Percentiles rank a stretch among this genome's conserved stretches.
These are phyloP conservation scores for Didymella segeticola DNA, from an alignment of 2,329 filamentous ascomycete genomes.

Conservation along the genomic window DNA sequence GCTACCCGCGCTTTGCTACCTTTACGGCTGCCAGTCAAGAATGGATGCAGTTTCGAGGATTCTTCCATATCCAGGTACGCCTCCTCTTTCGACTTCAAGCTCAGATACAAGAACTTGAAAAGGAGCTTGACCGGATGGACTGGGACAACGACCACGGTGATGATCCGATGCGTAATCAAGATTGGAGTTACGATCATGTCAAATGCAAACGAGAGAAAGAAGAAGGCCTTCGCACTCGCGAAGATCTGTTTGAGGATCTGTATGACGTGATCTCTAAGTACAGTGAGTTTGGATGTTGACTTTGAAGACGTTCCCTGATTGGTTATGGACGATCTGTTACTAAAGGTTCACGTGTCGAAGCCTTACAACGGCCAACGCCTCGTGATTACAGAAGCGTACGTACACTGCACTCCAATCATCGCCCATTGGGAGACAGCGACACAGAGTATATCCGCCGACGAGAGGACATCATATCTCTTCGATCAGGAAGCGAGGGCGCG, in stretches of 20 bases:
- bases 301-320: too few species aligned
- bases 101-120: not conserved
- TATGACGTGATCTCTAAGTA: not conserved
- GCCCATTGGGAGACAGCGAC: too few species aligned
- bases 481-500: slow-evolving; percentile 40
- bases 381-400: too few species aligned
- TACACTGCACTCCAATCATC: too few species aligned
- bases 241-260: not conserved
- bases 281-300: too few species aligned
- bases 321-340: not conserved
- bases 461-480: slow-evolving; percentile 5
- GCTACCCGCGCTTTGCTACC: not conserved
- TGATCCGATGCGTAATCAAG: too few species aligned
- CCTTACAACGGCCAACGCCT: too few species aligned
- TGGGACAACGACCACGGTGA: too few species aligned
- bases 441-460: not conserved
- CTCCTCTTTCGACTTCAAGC: not conserved
- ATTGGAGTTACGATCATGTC: not conserved
- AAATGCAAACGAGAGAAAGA: not conserved
- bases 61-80: not conserved
- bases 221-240: not conserved
- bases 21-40: not conserved
- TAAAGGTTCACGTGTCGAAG: too few species aligned
- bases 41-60: not conserved
- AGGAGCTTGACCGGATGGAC: too few species aligned